Percentiles rank a stretch among this genome's conserved stretches.
Conservation (phyloP, 495 filamentous ascomycete genomes). For the Tuber magnatum region DNA sequence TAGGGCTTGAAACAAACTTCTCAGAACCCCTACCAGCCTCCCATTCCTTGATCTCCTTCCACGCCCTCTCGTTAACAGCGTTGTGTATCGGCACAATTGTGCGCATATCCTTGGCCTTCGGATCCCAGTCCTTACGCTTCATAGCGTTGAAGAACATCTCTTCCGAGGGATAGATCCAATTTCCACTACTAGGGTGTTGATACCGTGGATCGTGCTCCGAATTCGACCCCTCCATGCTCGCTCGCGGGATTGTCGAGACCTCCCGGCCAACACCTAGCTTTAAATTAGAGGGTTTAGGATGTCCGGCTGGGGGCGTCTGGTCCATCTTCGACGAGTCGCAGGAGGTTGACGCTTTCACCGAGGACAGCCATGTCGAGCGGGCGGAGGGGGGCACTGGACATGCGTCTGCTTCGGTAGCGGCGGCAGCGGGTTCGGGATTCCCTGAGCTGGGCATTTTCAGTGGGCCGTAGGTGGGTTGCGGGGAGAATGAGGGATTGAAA, state of each 20-base stretch:
- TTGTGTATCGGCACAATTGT: constrained; percentile 96
- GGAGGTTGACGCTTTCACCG: constrained; percentile 38
- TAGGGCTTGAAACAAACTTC: constrained; percentile 43
- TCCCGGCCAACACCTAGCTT: constrained; percentile 57
- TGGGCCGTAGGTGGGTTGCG: neutral
- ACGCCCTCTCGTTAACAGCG: constrained; percentile 86
- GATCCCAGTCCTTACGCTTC: constrained; percentile 65
- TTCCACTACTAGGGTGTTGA: constrained; percentile 49
- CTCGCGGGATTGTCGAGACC: constrained; percentile 74
- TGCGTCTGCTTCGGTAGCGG: constrained; percentile 12
- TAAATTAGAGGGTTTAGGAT: constrained; percentile 6
- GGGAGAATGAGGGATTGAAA: neutral
- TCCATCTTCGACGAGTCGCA: constrained; percentile 40
- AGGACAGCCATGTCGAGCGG: constrained; percentile 68
- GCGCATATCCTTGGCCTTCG: constrained; percentile 63
- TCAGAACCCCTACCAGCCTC: constrained; percentile 58
- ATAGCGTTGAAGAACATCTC: constrained; percentile 93
- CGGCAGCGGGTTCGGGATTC: neutral
- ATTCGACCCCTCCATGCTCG: constrained; percentile 42
- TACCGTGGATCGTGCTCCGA: constrained; percentile 41
- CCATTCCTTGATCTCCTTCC: constrained; percentile 78
- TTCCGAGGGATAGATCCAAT: constrained; percentile 97
- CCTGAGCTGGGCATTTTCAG: neutral
- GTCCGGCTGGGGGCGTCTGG: constrained; percentile 42
- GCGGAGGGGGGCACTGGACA: constrained; percentile 89